Percentiles rank a stretch among this genome's conserved stretches.
Conservation (phyloP, 2,329 filamentous ascomycete species). For the Coniochaeta prunicola region DNA sequence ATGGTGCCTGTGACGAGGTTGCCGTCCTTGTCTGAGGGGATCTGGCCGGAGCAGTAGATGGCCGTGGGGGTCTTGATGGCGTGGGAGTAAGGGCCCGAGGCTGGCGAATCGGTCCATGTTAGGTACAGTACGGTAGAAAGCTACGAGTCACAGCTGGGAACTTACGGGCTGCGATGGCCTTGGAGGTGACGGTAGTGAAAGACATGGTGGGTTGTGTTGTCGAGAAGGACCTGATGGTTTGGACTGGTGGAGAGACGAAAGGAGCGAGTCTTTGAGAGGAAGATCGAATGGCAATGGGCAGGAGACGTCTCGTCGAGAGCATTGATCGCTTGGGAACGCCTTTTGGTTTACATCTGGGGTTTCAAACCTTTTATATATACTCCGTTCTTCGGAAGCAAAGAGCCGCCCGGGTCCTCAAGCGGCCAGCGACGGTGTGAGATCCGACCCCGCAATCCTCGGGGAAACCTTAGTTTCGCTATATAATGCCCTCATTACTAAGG, state of each 20-base stretch:
- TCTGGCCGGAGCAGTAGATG: slow-evolving; percentile 63
- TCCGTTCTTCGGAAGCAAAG: slow-evolving; percentile 1
- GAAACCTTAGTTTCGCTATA: no score
- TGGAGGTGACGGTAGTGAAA: slow-evolving; percentile 43
- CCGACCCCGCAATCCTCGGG: background rate
- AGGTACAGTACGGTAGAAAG: background rate
- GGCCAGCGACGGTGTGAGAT: background rate
- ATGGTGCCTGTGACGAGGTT: slow-evolving; percentile 52
- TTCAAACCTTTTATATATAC: background rate
- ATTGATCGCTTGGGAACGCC: background rate
- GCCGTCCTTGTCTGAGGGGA: slow-evolving; percentile 56
- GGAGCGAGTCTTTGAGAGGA: background rate
- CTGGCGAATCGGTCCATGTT: no score
- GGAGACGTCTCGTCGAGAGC: background rate
- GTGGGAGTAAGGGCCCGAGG: slow-evolving; percentile 59
- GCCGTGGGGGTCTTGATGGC: slow-evolving; percentile 58
- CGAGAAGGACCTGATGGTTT: background rate
- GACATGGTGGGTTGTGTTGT: slow-evolving; percentile 24
- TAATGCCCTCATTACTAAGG: no score
- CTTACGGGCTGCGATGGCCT: slow-evolving; percentile 53
- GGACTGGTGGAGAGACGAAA: slow-evolving; percentile 28
- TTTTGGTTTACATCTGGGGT: background rate
- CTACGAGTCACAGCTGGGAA: no score
- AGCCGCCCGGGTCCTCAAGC: background rate
- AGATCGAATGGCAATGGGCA: slow-evolving; percentile 4